Base-by-base conservation (phyloP, 345 rosid species). In the Eutrema yunnanense region DNA sequence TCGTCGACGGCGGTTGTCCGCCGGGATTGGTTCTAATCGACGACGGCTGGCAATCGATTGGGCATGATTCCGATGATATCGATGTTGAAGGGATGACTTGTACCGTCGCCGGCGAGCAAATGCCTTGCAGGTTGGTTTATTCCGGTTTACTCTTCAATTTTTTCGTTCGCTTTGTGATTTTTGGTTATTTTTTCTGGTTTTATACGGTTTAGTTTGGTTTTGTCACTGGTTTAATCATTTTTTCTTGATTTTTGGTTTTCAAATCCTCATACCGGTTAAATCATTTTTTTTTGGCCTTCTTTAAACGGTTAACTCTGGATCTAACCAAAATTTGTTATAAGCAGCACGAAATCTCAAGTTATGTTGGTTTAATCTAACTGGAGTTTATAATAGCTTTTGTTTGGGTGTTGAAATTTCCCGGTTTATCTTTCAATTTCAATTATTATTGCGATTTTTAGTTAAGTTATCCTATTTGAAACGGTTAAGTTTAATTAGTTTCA, bases 11-110 rank as follows among this genome's bases (percentile, higher is more conserved):
- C 3, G 98, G 99, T 19, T 88, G 96, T 74, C 99, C 99, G 4
- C 99, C 99, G 9, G 98, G 97, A 1, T 77, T 90, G 8, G 94
- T 95, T n/a, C 70, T 95, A 33, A 92, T 95, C 56, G 99, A 95
- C 43, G 99, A 95, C 44, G 99, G 98, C 13, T 95, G 99, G 99
- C 96, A 95, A 59, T 92, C 99, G 1, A 92, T 95, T 33, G 65
- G 87, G 29, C 97, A 83, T 44, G 99, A 95, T 49, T 72, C 73
- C 62, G 96, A 95, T 44, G 90, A 87, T 2, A 80, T 86, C 76
- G 81, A 75, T 4, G 84, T 82, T 63, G 99, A 95, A 67, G 98
- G 99, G 36, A 79, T 95, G 81, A 86, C 73, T 62, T 78, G 73
- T 2, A 60, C 96, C 2, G 86, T 82, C 27, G 99, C 98, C 1